Evolutionary conservation across 306 rosid species (phyloP).

Genomic region (Pyrus bretschneideri): DNA sequence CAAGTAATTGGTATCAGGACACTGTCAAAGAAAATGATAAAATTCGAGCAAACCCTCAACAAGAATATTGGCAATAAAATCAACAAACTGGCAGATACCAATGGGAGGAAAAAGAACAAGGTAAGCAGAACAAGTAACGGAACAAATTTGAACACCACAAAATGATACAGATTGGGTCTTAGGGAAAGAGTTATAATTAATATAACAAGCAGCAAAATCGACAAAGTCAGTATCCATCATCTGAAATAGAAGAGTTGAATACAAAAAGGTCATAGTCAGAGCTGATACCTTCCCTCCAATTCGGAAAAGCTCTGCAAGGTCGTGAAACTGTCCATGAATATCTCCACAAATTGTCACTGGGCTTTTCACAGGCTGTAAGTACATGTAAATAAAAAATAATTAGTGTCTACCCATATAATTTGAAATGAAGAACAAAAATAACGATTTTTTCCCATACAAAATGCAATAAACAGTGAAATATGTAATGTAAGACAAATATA

Average conservation of each 20-base stretch:
- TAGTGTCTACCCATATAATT: conserved; percentile 12
- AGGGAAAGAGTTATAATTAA: background rate
- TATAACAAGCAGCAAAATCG: background rate
- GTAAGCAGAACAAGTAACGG: background rate
- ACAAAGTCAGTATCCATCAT: conserved; percentile 3
- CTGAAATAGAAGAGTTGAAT: conserved; percentile 32
- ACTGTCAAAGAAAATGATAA: conserved; percentile 47
- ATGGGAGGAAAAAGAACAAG: background rate
- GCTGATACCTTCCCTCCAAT: conserved; percentile 96
- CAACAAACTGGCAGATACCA: background rate
- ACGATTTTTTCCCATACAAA: background rate
- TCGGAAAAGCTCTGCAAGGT: conserved; percentile 96
- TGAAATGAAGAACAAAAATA: background rate
- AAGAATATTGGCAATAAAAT: conserved; percentile 1
- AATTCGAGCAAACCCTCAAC: conserved; percentile 6
- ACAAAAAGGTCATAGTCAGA: conserved; percentile 25
- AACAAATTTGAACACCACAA: background rate
- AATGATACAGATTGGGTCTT: background rate
- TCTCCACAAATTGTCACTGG: conserved; percentile 99
- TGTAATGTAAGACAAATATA: background rate
- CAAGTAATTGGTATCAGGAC: conserved; percentile 96
- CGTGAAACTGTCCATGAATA: conserved; percentile 99
- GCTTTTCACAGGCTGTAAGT: conserved; percentile 91
- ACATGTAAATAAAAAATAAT: conserved; percentile 19
- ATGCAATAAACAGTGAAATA: background rate